A percentile compares a stretch with the other conserved stretches of the same genome.
Evolutionary conservation across 768 basidiomycete genomes (phyloP).

Genomic region (Leccinum pellstonianum): DNA sequence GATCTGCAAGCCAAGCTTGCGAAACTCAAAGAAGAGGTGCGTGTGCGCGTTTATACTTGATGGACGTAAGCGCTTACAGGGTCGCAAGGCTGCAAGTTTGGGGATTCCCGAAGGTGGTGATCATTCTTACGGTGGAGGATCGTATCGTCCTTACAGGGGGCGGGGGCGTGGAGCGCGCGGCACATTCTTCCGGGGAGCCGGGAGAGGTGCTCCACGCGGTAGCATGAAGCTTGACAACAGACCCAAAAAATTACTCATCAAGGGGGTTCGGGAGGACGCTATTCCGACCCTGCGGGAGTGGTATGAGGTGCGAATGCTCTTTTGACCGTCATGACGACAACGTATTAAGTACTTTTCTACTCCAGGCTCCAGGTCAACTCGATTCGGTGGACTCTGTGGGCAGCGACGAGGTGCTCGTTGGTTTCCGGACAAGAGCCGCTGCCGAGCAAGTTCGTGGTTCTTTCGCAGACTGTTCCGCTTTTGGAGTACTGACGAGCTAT

Average conservation of each 20-base stretch:
- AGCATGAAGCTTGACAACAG: slow-evolving; percentile 92
- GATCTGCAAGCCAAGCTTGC: slow-evolving; percentile 73
- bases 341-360: slow-evolving; percentile 7
- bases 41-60: slow-evolving; percentile 20
- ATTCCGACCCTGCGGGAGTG: slow-evolving; percentile 70
- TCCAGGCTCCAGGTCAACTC: slow-evolving; percentile 65
- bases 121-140: slow-evolving; percentile 34
- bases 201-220: slow-evolving; percentile 64
- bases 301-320: slow-evolving; percentile 61
- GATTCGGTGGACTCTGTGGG: slow-evolving; percentile 59
- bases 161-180: slow-evolving; percentile 59
- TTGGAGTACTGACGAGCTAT: slow-evolving; percentile 12
- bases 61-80: slow-evolving; percentile 8
- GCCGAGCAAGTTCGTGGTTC: slow-evolving; percentile 69
- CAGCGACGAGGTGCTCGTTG: slow-evolving; percentile 58
- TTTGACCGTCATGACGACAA: not conserved
- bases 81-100: slow-evolving; percentile 64
- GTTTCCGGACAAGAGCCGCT: slow-evolving; percentile 67
- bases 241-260: slow-evolving; percentile 75
- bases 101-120: slow-evolving; percentile 58
- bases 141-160: slow-evolving; percentile 67
- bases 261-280: slow-evolving; percentile 57
- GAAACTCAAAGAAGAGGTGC: slow-evolving; percentile 76
- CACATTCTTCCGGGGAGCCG: slow-evolving; percentile 56
- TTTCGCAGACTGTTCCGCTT: not conserved